A percentile compares a stretch with the other conserved stretches of the same genome.
Evolutionary conservation across 2,329 filamentous ascomycete species (phyloP).

Genomic region (Neodidymelliopsis sp.): DNA sequence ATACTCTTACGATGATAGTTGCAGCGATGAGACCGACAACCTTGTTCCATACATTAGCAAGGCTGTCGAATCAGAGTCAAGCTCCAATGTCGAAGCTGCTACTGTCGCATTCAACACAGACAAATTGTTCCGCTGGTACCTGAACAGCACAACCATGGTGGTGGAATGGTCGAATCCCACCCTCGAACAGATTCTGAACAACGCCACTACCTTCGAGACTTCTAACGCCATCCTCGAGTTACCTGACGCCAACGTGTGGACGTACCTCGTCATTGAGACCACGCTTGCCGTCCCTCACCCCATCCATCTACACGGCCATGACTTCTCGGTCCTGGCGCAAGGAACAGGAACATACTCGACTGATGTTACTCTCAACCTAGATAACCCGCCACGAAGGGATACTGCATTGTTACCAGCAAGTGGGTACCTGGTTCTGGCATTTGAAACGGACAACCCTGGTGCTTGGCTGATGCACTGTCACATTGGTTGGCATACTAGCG

Average conservation of each 20-base stretch:
- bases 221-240: conserved; percentile 39
- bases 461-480: conserved; percentile 51
- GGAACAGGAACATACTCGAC: conserved; percentile 33
- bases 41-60: conserved; percentile 40
- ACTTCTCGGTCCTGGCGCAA: conserved; percentile 43
- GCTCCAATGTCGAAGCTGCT: conserved; percentile 37
- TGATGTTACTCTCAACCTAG: conserved; percentile 26
- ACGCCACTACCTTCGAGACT: conserved; percentile 41
- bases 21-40: conserved; percentile 46
- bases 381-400: conserved; percentile 45
- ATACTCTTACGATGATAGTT: conserved; percentile 46
- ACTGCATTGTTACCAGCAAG: conserved; percentile 40
- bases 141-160: conserved; percentile 51
- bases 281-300: conserved; percentile 45
- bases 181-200: conserved; percentile 44
- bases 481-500: conserved; percentile 48
- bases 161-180: conserved; percentile 52
- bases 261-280: conserved; percentile 52
- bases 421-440: conserved; percentile 46
- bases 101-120: conserved; percentile 42
- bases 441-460: conserved; percentile 48
- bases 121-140: conserved; percentile 51
- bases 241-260: conserved; percentile 41
- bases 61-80: conserved; percentile 41
- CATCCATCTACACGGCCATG: conserved; percentile 44